Conservation (phyloP, 2,329 filamentous ascomycete species). For the Fusarium cyanostomum region DNA sequence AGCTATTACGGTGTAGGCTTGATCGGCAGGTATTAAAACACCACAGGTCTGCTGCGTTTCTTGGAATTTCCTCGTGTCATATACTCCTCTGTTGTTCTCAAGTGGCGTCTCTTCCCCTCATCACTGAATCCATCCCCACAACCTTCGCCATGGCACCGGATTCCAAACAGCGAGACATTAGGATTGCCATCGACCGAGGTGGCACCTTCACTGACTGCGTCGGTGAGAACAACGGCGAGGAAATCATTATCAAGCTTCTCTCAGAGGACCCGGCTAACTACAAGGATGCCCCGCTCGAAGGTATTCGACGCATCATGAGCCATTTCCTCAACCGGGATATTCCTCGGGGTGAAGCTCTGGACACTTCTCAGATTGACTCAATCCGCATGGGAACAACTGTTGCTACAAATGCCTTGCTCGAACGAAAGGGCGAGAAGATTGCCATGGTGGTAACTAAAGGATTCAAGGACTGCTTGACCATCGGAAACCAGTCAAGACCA, state of each 20-base stretch:
- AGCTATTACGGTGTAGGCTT: neutral
- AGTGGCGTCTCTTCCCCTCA: conserved; percentile 24
- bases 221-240: conserved; percentile 80
- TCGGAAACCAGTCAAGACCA: conserved; percentile 90
- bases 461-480: conserved; percentile 86
- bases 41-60: neutral
- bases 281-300: conserved; percentile 88
- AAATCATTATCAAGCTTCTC: conserved; percentile 86
- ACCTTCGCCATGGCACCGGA: conserved; percentile 48
- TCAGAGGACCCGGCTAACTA: conserved; percentile 93
- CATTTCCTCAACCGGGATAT: conserved; percentile 80
- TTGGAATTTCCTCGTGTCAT: neutral
- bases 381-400: conserved; percentile 98
- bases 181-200: conserved; percentile 81
- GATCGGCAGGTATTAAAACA: neutral
- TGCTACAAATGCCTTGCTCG: conserved; percentile 89
- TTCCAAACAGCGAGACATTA: conserved; percentile 65
- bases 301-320: conserved; percentile 85
- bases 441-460: conserved; percentile 88
- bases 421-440: conserved; percentile 89
- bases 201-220: conserved; percentile 95
- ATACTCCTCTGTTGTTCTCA: neutral
- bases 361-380: conserved; percentile 85
- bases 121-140: conserved; percentile 7
- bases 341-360: conserved; percentile 79